Evolutionary conservation across 1,139 yeast genomes (phyloP), one percentile per base, ranked within the genome.

Genomic region (Geotrichum carabidarum): DNA sequence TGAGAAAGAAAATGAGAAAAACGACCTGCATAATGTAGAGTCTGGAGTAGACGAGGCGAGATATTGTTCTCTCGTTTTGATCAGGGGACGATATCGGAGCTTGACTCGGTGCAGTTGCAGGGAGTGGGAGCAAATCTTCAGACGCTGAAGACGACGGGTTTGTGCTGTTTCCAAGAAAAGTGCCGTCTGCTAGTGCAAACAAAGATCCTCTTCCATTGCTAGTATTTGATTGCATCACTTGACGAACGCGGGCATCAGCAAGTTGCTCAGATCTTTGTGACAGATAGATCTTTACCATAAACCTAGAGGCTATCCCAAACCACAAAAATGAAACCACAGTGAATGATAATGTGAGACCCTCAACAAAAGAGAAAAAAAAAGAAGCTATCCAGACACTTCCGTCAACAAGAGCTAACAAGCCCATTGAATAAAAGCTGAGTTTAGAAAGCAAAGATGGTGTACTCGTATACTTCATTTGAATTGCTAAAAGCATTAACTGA

Each of bases 401-500:
- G 68, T 90, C 97, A 14, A 79, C 77, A 47, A 82, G 62, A 53
- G 82, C 77, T 69, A 82, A 76, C 58, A 80, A 67, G 12, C 79
- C 75, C 17, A 83, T 70, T 0, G 84, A 70, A 75, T 83, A 84
- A 59, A 81, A 82, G 12, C 89, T 82, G 34, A 90, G 77, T 58
- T 87, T 75, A 42, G 84, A 81, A 44, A 87, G 77, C 8, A 86
- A 83, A 0, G 95, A 89, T 0, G 96, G 96, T 0, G 96, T 87
- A 60, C 78, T 81, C 1, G 88, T 78, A 36, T 74, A 72, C 56
- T 82, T 79, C 81, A 86, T 84, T 68, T 90, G 96, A 51, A 81
- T 74, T 53, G 82, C 74, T 12, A 81, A 66, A 8, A 82, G 62
- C 54, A 77, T 68, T 1, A 81, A 74, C 60, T 83, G 84, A 0